Percentiles rank a stretch among this genome's conserved stretches.
Evolutionary conservation across 106 monocot species (phyloP).

Genomic region (Ottelia alismoides): DNA sequence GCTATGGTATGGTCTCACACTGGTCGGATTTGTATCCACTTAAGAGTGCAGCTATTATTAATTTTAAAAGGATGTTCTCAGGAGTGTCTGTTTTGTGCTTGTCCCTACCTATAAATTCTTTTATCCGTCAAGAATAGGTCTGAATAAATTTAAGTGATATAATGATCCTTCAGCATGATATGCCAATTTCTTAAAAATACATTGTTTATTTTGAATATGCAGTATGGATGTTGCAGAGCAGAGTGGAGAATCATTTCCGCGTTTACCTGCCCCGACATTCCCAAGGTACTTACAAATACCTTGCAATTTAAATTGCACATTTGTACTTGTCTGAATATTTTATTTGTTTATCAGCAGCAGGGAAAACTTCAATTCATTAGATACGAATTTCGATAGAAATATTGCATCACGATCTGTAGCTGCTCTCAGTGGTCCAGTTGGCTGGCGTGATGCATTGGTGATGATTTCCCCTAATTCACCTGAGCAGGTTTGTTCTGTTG

Average conservation of each 20-base stretch:
- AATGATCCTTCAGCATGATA: too few relatives aligned
- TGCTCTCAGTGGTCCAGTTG: constrained; percentile 43
- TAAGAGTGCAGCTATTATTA: too few relatives aligned
- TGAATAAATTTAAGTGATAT: too few relatives aligned
- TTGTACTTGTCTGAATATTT: not conserved
- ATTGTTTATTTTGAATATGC: constrained; percentile 7
- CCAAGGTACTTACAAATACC: constrained; percentile 33
- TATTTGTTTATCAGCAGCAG: constrained; percentile 20
- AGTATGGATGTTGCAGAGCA: constrained; percentile 87
- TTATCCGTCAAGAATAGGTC: too few relatives aligned
- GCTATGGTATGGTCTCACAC: too few relatives aligned
- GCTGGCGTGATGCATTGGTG: constrained; percentile 96
- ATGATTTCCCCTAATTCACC: constrained; percentile 69
- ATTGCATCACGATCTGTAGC: constrained; percentile 32
- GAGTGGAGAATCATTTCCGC: constrained; percentile 73
- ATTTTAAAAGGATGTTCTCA: too few relatives aligned
- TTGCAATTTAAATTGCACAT: not conserved
- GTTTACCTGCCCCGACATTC: constrained; percentile 29
- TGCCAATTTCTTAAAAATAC: not conserved
- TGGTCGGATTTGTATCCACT: too few relatives aligned
- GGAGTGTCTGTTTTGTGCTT: too few relatives aligned
- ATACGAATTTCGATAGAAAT: constrained; percentile 50
- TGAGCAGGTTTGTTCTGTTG: constrained; percentile 97
- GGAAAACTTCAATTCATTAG: constrained; percentile 36
- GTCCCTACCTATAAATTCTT: too few relatives aligned